Conservation (phyloP, 2,329 filamentous ascomycete species). For the Colletotrichum paranaense region DNA sequence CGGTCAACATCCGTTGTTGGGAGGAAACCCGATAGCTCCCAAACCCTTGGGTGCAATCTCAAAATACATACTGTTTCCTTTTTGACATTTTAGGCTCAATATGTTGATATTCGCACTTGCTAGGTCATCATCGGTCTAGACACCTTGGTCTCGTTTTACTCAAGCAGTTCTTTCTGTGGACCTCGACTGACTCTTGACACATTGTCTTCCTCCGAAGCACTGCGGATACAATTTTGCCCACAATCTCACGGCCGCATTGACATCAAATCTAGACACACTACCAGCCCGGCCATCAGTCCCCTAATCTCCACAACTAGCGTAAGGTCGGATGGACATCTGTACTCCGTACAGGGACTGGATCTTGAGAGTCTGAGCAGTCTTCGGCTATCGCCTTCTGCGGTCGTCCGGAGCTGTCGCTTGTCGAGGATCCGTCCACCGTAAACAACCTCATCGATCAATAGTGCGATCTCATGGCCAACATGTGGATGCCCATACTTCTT, state of each 20-base stretch:
- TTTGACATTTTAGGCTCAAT: neutral
- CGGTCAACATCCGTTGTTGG: neutral
- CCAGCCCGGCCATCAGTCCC: neutral
- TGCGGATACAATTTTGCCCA: neutral
- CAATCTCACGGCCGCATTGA: neutral
- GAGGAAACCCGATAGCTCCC: neutral
- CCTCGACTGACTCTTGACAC: neutral
- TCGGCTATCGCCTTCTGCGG: neutral
- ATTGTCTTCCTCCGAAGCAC: neutral
- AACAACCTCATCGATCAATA: neutral
- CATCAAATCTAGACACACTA: neutral
- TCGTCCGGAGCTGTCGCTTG: neutral
- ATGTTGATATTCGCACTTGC: neutral
- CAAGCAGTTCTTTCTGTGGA: neutral
- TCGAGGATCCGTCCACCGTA: no score
- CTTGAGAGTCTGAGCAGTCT: neutral
- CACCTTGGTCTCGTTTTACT: neutral
- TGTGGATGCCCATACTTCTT: neutral
- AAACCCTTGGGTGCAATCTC: neutral
- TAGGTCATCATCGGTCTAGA: neutral
- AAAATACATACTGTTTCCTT: neutral
- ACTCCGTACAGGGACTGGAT: neutral
- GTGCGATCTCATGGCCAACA: conserved; percentile 7
- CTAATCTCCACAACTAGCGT: neutral
- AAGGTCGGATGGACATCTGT: neutral